phyloP scores from a whole-genome alignment of 148 eudicot species.

The Salicornia ramosissima region DNA sequence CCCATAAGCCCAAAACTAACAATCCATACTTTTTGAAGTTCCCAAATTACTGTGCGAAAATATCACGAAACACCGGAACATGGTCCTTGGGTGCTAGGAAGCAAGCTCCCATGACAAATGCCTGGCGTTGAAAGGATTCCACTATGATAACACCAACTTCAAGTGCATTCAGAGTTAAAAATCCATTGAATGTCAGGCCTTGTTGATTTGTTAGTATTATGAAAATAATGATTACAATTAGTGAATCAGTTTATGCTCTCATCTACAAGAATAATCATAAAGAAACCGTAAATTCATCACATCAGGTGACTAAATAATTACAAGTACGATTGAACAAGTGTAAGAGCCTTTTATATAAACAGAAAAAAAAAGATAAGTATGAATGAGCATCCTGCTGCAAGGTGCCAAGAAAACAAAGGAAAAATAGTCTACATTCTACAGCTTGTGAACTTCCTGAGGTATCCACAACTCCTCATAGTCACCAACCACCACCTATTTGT shows the following conservation, averaged over 20 bases:
- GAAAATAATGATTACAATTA: too few relatives aligned
- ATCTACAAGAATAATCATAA: not conserved
- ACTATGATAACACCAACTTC: too few relatives aligned
- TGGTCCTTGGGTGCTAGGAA: too few relatives aligned
- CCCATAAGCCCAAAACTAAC: too few relatives aligned
- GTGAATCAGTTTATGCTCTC: not conserved
- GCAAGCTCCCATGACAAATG: too few relatives aligned
- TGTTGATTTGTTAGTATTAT: not conserved
- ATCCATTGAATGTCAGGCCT: too few relatives aligned
- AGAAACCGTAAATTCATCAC: not conserved
- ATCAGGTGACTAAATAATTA: conserved; percentile 13
- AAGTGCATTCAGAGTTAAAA: too few relatives aligned
- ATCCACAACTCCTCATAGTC: conserved; percentile 57
- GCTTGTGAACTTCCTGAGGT: conserved; percentile 58
- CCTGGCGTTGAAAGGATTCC: too few relatives aligned
- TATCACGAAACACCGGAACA: too few relatives aligned
- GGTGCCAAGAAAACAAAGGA: not conserved
- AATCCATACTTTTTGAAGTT: too few relatives aligned
- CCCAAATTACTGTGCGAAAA: too few relatives aligned
- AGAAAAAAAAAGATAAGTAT: not conserved
- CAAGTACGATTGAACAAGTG: conserved; percentile 14
- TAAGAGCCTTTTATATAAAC: not conserved
- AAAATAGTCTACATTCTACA: conserved; percentile 15
- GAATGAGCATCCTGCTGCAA: not conserved
- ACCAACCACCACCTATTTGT: conserved; percentile 55